phyloP scores from a whole-genome alignment of 148 eudicot species.

The Cornus kousa region DNA sequence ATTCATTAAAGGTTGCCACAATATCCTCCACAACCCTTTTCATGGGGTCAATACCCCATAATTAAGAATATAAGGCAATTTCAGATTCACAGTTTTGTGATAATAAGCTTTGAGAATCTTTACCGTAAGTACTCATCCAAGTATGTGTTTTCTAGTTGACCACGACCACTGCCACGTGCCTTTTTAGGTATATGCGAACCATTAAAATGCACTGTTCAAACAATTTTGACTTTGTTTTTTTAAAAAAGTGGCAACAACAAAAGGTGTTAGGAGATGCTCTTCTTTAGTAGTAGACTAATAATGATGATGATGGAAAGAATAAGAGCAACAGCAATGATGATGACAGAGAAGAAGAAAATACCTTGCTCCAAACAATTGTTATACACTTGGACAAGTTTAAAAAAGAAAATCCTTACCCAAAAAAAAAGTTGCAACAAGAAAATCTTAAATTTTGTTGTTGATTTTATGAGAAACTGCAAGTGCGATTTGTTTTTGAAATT shows the following conservation, averaged over 20 bases:
- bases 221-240: not conserved
- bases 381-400: not conserved
- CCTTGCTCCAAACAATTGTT: not conserved
- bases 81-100: not conserved
- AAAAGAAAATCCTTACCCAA: not conserved
- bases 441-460: not conserved
- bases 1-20: not conserved
- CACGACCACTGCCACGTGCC: conserved; percentile 48
- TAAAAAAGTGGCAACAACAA: not conserved
- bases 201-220: not conserved
- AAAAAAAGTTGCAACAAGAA: not conserved
- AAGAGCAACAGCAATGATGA: too few species aligned
- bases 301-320: too few species aligned
- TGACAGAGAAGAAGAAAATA: not conserved
- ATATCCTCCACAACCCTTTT: not conserved
- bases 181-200: conserved; percentile 33
- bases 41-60: not conserved
- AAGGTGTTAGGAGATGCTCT: not conserved
- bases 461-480: not conserved
- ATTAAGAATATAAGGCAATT: too few species aligned
- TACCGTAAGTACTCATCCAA: conserved; percentile 44
- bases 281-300: not conserved
- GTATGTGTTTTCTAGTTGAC: conserved; percentile 41
- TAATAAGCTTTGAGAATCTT: not conserved
- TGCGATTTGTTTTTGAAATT: not conserved